phyloP scores from a whole-genome alignment of 2,329 filamentous ascomycete species.

The Sclerotinia spermophila region DNA sequence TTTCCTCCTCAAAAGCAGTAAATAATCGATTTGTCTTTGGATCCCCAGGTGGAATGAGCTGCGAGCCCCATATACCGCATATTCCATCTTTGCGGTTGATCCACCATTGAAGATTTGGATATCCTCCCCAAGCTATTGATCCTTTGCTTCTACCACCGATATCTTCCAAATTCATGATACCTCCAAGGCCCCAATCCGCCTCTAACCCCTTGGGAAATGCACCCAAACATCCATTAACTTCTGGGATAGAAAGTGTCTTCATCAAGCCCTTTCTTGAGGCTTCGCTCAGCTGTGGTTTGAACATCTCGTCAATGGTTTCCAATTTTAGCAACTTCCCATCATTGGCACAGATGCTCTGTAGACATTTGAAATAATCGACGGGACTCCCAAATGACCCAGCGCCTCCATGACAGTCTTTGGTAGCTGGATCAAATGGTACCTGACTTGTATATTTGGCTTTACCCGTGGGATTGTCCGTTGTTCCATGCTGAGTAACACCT shows the following conservation, averaged over 20 bases:
- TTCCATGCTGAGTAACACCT: conserved; percentile 21
- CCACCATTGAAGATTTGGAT: conserved; percentile 47
- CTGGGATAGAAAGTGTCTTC: conserved; percentile 24
- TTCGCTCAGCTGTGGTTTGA: conserved; percentile 44
- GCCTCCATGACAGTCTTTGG: conserved; percentile 34
- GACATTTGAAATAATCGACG: conserved; percentile 44
- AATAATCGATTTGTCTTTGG: conserved; percentile 37
- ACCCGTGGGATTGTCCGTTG: conserved; percentile 20
- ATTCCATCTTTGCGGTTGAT: conserved; percentile 41
- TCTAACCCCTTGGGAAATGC: conserved; percentile 39
- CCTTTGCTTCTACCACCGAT: conserved; percentile 39
- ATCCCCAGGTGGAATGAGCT: conserved; percentile 44
- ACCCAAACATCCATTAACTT: conserved; percentile 26
- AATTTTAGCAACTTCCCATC: conserved; percentile 47
- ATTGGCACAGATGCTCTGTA: conserved; percentile 46
- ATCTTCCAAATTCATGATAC: conserved; percentile 42
- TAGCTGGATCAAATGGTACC: conserved; percentile 16
- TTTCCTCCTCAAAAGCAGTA: conserved; percentile 39
- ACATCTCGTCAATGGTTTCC: conserved; percentile 44
- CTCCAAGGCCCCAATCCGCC: conserved; percentile 42
- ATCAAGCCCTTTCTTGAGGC: conserved; percentile 28
- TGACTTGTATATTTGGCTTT: conserved; percentile 20
- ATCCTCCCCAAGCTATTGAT: conserved; percentile 45
- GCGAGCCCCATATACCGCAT: conserved; percentile 43
- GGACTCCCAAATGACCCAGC: conserved; percentile 40